Base-by-base conservation (phyloP, 345 rosid genomes). In the Salix exigua region DNA sequence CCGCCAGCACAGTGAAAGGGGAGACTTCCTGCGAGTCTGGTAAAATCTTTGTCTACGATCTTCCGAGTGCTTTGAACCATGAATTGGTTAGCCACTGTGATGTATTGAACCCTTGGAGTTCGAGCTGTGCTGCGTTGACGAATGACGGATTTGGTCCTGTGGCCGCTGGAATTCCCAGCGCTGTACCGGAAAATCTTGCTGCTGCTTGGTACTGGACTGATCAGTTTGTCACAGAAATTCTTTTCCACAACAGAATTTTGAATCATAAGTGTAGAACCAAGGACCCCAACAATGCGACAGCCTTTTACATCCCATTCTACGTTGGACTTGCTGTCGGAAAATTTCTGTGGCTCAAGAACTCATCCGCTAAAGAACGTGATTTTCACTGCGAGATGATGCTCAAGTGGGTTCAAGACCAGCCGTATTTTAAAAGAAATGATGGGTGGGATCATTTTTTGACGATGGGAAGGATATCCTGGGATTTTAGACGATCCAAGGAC, bases 401-500 rank as follows among this genome's bases (percentile, higher is more conserved):
- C 48, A 76, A 70, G 60, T 94, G 97, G 98, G 80, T 94, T n/a
- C 81, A 77, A 9, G 82, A 81, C 68, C 99, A 96, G 40, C 90
- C 86, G 21, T 82, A 86, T 35, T 96, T 84, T 88, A 84, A 74
- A 66, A 82, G 75, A 84, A 94, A 98, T 3, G 74, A 84, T 78
- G 99, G 98, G 11, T 92, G 99, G 99, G 88, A 96, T 90, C 99
- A 96, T 73, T 96, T 94, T 78, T 71, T 94, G 44, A 87, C 94
- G 7, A 91, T 94, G 98, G 99, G 98, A 0, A 92, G 99, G 38
- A 94, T 96, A 87, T 87, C 98, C 17, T 96, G 98, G 99, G 99
- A 96, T 85, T 96, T 96, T 75, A 89, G 99, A 2, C 86, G 98
- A 72, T 82, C 97, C 19, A 88, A 79, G 10, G 88, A 86, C 72